A percentile compares a stretch with the other conserved stretches of the same genome.
phyloP scores from a whole-genome alignment of 2,329 filamentous ascomycete species.

The Colletotrichum brevisporum region DNA sequence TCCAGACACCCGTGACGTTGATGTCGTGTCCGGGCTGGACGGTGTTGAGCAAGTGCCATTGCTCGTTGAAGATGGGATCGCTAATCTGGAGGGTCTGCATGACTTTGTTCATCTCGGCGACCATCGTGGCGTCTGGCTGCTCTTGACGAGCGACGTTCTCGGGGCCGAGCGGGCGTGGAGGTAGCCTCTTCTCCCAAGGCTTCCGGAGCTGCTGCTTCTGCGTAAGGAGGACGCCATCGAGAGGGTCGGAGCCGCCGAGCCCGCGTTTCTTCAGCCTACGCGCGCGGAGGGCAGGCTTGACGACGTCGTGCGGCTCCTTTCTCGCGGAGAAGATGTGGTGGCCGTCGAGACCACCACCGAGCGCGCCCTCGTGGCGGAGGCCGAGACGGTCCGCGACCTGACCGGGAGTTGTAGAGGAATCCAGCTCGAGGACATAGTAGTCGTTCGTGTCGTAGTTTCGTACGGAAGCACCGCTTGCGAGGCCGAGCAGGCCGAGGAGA shows the following conservation, averaged over 20 bases:
- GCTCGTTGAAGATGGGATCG: slow-evolving; percentile 92
- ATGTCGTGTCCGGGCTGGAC: slow-evolving; percentile 88
- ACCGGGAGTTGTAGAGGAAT: slow-evolving; percentile 73
- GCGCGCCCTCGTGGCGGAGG: slow-evolving; percentile 82
- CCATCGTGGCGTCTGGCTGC: slow-evolving; percentile 56
- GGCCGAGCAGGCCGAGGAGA: slow-evolving; percentile 65
- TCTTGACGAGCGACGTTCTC: slow-evolving; percentile 36
- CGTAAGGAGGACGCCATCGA: slow-evolving; percentile 83
- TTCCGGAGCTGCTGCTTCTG: slow-evolving; percentile 77
- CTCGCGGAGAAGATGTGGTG: slow-evolving; percentile 90
- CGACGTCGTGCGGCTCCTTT: slow-evolving; percentile 72
- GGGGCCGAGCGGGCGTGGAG: slow-evolving; percentile 46
- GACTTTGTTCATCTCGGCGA: slow-evolving; percentile 72
- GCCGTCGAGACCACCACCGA: slow-evolving; percentile 82
- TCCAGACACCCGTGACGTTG: slow-evolving; percentile 95
- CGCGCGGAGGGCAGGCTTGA: slow-evolving; percentile 66
- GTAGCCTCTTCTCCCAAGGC: slow-evolving; percentile 68
- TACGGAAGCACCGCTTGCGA: slow-evolving; percentile 64
- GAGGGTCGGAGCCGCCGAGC: slow-evolving; percentile 65
- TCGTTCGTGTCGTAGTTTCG: slow-evolving; percentile 86
- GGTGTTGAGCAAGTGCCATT: slow-evolving; percentile 96
- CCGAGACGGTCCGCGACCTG: slow-evolving; percentile 81
- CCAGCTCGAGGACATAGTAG: slow-evolving; percentile 93
- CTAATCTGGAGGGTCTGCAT: slow-evolving; percentile 78
- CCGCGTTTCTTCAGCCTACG: slow-evolving; percentile 74